Percentiles rank a stretch among this genome's conserved stretches.
Evolutionary conservation across 441 rosid genomes (phyloP).

Genomic region (Gossypium laxum): DNA sequence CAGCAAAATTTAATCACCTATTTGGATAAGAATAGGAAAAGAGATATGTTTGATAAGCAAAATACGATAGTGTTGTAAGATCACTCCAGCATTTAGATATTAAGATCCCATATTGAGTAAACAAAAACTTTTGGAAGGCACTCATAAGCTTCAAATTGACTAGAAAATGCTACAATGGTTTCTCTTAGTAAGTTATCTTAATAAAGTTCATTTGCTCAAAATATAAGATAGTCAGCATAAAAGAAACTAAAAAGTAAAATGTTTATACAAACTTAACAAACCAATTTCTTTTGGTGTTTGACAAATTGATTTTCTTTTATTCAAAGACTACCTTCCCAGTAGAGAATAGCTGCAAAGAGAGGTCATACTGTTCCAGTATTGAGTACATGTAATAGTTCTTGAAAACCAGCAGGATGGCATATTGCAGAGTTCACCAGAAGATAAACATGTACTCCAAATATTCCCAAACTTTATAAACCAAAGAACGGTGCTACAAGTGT

Average conservation of each 20-base stretch:
- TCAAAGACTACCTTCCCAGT: not conserved
- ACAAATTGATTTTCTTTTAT: not conserved
- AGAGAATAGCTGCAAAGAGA: not conserved
- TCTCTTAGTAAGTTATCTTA: not conserved
- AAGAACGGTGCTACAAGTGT: not conserved
- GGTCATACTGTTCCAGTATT: not conserved
- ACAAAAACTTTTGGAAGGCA: not conserved
- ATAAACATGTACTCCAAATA: not conserved
- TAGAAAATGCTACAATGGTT: not conserved
- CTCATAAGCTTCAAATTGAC: not conserved
- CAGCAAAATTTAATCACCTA: constrained; percentile 19
- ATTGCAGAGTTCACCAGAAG: not conserved
- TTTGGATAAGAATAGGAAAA: constrained; percentile 5
- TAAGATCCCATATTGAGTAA: not conserved
- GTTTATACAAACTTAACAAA: not conserved
- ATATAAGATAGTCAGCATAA: not conserved
- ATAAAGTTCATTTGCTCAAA: not conserved
- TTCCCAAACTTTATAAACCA: not conserved
- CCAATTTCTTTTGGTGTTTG: not conserved
- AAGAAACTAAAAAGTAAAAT: not conserved
- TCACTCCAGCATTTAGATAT: not conserved
- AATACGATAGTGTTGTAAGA: not conserved
- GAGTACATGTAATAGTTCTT: not conserved
- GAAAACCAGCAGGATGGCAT: not conserved
- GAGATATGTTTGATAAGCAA: not conserved